Evolutionary conservation across 257 asterid species (phyloP).

Genomic region (Coffea eugenioides): DNA sequence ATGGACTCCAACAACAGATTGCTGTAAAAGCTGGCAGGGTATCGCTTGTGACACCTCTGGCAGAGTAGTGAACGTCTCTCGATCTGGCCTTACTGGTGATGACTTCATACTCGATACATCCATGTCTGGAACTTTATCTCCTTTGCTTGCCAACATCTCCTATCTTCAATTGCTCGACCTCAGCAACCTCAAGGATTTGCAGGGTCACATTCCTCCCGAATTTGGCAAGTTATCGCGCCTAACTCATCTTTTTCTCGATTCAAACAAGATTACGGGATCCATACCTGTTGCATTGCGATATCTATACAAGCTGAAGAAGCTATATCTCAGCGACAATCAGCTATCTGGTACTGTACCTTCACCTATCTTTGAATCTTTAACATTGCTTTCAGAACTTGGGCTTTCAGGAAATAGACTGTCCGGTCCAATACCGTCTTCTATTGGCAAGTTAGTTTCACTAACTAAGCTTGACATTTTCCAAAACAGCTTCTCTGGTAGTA

Average conservation of each 20-base stretch:
- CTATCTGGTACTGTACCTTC: conserved; percentile 49
- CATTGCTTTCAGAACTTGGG: conserved; percentile 34
- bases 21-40: conserved; percentile 69
- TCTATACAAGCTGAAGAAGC: conserved; percentile 26
- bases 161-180: conserved; percentile 51
- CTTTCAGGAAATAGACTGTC: conserved; percentile 46
- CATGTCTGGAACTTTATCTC: conserved; percentile 54
- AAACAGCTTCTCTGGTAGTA: conserved; percentile 44
- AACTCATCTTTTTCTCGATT: conserved; percentile 31
- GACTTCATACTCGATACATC: conserved; percentile 40
- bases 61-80: conserved; percentile 48
- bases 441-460: conserved; percentile 38
- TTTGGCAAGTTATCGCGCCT: conserved; percentile 42
- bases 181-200: conserved; percentile 43
- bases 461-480: conserved; percentile 34
- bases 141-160: conserved; percentile 57
- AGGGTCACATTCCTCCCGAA: conserved; percentile 50
- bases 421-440: conserved; percentile 49
- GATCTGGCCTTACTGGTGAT: conserved; percentile 42
- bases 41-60: conserved; percentile 44
- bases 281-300: conserved; percentile 37
- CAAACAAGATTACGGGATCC: conserved; percentile 45
- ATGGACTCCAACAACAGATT: conserved; percentile 55
- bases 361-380: conserved; percentile 23
- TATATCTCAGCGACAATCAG: conserved; percentile 38